Conservation (phyloP, 2,329 filamentous ascomycete genomes). For the Pleurostoma richardsiae region DNA sequence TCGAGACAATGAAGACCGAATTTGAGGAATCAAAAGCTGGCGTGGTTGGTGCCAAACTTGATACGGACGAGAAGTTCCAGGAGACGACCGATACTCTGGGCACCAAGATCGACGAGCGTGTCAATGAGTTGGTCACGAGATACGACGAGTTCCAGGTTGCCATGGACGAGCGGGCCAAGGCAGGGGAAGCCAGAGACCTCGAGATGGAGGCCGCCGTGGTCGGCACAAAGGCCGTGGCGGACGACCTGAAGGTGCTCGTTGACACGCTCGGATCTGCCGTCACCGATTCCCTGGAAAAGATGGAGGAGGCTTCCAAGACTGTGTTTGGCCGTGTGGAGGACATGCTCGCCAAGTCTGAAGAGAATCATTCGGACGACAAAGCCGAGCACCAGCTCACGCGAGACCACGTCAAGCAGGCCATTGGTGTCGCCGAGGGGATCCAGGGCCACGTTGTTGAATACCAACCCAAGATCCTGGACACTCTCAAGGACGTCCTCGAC, state of each 20-base stretch:
- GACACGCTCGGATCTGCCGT: slow-evolving; percentile 79
- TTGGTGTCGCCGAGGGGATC: slow-evolving; percentile 67
- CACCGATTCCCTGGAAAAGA: slow-evolving; percentile 78
- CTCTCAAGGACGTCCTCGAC: slow-evolving; percentile 78
- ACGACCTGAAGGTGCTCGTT: slow-evolving; percentile 81
- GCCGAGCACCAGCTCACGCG: slow-evolving; percentile 78
- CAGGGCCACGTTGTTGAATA: slow-evolving; percentile 76
- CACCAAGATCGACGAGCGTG: slow-evolving; percentile 56
- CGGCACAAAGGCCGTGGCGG: slow-evolving; percentile 72
- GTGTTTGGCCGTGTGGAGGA: slow-evolving; percentile 81
- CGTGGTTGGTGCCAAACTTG: slow-evolving; percentile 76
- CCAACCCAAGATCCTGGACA: slow-evolving; percentile 82
- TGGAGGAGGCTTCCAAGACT: slow-evolving; percentile 81
- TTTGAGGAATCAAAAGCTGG: slow-evolving; percentile 82
- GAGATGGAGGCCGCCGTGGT: slow-evolving; percentile 70
- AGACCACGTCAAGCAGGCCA: slow-evolving; percentile 71
- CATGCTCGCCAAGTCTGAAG: slow-evolving; percentile 69
- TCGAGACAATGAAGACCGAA: slow-evolving; percentile 72
- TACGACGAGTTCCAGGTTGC: slow-evolving; percentile 79
- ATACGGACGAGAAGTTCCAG: slow-evolving; percentile 73
- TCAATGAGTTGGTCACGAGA: slow-evolving; percentile 76
- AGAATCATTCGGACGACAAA: slow-evolving; percentile 68
- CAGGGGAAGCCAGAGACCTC: slow-evolving; percentile 67
- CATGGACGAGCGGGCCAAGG: slow-evolving; percentile 68
- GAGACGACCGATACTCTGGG: slow-evolving; percentile 48